phyloP scores from a whole-genome alignment of 129 eudicot genomes.

The Tagetes patula region DNA sequence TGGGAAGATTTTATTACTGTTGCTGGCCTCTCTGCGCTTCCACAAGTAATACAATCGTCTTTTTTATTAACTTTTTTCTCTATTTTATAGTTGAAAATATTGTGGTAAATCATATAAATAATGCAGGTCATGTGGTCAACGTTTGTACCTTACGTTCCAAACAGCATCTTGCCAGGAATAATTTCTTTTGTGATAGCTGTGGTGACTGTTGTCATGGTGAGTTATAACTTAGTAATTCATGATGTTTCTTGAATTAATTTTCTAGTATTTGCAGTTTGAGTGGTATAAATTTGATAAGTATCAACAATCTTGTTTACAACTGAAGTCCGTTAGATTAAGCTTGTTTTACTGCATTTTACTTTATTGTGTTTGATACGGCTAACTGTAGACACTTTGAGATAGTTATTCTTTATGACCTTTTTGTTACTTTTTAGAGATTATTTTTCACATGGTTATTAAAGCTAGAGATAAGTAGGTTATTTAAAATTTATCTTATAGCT shows the following conservation, averaged over 20 bases:
- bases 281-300: neutral
- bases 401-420: neutral
- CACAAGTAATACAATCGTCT: constrained; percentile 57
- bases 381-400: neutral
- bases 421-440: neutral
- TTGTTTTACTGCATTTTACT: neutral
- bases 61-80: neutral
- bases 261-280: neutral
- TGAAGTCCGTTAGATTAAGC: no score
- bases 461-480: neutral
- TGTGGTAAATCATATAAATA: neutral
- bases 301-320: no score
- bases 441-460: neutral
- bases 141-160: constrained; percentile 79
- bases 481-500: neutral
- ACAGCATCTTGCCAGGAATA: constrained; percentile 74
- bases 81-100: neutral
- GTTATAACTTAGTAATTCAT: constrained; percentile 6
- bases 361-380: neutral
- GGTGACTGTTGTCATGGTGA: constrained; percentile 71
- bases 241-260: neutral
- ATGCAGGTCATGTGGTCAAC: constrained; percentile 99
- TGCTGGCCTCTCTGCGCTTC: constrained; percentile 90
- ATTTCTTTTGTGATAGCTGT: constrained; percentile 59
- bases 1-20: constrained; percentile 97